Conservation (phyloP, 164 flowering plant species). For the Berberis vulgaris region DNA sequence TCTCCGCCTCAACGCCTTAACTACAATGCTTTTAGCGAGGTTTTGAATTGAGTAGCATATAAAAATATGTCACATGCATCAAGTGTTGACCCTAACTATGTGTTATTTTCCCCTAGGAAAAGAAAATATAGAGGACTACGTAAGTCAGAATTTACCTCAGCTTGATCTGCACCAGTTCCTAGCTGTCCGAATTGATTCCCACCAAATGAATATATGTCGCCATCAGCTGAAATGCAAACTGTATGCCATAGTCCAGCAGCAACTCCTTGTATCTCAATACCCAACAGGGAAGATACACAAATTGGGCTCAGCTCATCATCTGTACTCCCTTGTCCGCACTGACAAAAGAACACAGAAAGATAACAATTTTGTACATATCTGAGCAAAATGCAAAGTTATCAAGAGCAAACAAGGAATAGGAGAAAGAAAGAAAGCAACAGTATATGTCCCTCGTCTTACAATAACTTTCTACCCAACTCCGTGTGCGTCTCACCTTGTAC, state of each 20-base stretch:
- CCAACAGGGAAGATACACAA: constrained; percentile 82
- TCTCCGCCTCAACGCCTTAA: no score
- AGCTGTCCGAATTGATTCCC: constrained; percentile 99
- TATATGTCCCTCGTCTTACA: background rate
- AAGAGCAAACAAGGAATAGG: background rate
- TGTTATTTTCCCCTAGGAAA: background rate
- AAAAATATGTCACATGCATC: background rate
- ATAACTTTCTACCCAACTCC: background rate
- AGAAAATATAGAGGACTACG: background rate
- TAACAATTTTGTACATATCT: background rate
- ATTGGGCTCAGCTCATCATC: constrained; percentile 87
- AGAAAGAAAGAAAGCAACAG: background rate
- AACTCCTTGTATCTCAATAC: constrained; percentile 58
- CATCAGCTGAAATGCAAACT: constrained; percentile 74
- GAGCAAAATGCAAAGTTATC: background rate
- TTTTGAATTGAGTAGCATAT: no score
- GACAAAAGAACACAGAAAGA: constrained; percentile 13
- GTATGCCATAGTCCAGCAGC: constrained; percentile 98
- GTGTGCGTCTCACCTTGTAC: no score
- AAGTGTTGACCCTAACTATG: background rate
- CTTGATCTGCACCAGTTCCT: constrained; percentile 92
- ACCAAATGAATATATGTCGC: constrained; percentile 89
- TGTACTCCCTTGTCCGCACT: constrained; percentile 99
- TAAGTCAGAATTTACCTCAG: constrained; percentile 51
- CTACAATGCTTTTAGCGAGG: no score